phyloP scores from a whole-genome alignment of 225 moss, liverwort and hornwort genomes.

The Bryum argenteum region DNA sequence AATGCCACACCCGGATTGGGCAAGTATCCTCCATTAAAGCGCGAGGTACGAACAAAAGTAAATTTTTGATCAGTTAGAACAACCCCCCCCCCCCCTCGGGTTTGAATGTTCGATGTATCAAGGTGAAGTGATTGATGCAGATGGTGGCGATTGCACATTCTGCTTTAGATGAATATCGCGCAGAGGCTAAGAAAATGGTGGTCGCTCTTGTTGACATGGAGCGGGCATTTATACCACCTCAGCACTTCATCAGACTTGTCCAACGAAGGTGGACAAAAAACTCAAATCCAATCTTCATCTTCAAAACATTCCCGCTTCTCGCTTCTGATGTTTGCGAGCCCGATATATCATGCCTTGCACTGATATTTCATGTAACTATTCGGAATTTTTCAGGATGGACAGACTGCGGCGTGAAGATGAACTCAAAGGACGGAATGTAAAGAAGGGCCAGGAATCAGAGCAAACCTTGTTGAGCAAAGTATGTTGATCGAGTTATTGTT shows the following conservation, averaged over 20 bases:
- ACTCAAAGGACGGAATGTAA: slow-evolving; percentile 54
- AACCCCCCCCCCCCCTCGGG: too few species aligned
- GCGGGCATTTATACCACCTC: slow-evolving; percentile 91
- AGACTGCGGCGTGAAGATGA: slow-evolving; percentile 89
- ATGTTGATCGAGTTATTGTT: slow-evolving; percentile 9
- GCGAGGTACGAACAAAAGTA: slow-evolving; percentile 62
- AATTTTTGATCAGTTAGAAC: too few species aligned
- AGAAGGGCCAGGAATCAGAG: slow-evolving; percentile 78
- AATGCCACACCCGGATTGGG: slow-evolving; percentile 85
- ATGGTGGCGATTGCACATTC: slow-evolving; percentile 94
- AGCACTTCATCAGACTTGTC: slow-evolving; percentile 96
- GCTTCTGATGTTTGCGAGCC: too few species aligned
- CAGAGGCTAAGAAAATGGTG: slow-evolving; percentile 93
- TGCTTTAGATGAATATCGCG: slow-evolving; percentile 86
- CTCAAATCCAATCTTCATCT: not conserved
- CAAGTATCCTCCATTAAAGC: slow-evolving; percentile 91
- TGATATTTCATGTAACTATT: slow-evolving; percentile 9
- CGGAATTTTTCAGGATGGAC: slow-evolving; percentile 66
- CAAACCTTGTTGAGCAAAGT: slow-evolving; percentile 80
- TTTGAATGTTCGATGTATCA: too few species aligned
- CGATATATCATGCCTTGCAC: slow-evolving; percentile 11
- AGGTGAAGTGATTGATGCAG: slow-evolving; percentile 37
- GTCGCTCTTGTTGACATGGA: slow-evolving; percentile 97
- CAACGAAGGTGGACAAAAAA: slow-evolving; percentile 70
- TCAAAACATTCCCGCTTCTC: not conserved